Percentiles rank a stretch among this genome's conserved stretches.
Conservation (phyloP, 768 basidiomycete genomes). For the Melanogaster broomeanus region DNA sequence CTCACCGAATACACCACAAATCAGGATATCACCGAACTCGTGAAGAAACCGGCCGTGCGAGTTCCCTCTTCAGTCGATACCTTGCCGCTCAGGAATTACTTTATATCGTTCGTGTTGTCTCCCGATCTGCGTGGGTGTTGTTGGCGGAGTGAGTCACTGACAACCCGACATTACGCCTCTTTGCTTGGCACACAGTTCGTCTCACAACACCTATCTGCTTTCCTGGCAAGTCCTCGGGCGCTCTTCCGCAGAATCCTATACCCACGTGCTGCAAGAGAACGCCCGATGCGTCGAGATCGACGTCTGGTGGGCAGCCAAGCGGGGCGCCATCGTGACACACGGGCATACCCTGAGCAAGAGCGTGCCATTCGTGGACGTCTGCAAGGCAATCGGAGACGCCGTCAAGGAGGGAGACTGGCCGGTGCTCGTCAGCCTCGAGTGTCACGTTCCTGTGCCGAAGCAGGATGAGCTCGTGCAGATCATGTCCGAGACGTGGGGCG, state of each 20-base stretch:
- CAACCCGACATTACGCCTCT: neutral
- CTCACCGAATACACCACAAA: neutral
- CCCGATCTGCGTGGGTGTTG: too few relatives aligned
- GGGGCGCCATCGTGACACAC: slow-evolving; percentile 58
- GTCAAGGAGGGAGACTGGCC: slow-evolving; percentile 50
- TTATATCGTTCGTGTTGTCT: slow-evolving; percentile 42
- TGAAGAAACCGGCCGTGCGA: slow-evolving; percentile 38
- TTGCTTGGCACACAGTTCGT: slow-evolving; percentile 43
- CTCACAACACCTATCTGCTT: slow-evolving; percentile 68
- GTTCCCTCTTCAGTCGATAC: slow-evolving; percentile 39
- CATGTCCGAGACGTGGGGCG: slow-evolving; percentile 53
- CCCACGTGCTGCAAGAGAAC: slow-evolving; percentile 50
- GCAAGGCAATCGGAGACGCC: slow-evolving; percentile 34
- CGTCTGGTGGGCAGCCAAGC: slow-evolving; percentile 59
- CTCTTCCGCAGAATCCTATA: slow-evolving; percentile 55
- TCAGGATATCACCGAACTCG: slow-evolving; percentile 31
- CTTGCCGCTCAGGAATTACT: slow-evolving; percentile 55
- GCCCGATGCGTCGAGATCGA: slow-evolving; percentile 69
- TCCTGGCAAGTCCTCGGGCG: slow-evolving; percentile 57
- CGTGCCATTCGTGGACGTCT: slow-evolving; percentile 53
- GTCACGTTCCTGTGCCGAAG: slow-evolving; percentile 52
- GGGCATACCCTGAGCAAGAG: slow-evolving; percentile 58
- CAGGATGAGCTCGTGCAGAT: slow-evolving; percentile 56
- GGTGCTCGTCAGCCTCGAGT: slow-evolving; percentile 60
- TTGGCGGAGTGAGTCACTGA: neutral